Percentiles rank a stretch among this genome's conserved stretches.
Conservation (phyloP, 2,329 filamentous ascomycete species). For the Emericellopsis cladophorae region DNA sequence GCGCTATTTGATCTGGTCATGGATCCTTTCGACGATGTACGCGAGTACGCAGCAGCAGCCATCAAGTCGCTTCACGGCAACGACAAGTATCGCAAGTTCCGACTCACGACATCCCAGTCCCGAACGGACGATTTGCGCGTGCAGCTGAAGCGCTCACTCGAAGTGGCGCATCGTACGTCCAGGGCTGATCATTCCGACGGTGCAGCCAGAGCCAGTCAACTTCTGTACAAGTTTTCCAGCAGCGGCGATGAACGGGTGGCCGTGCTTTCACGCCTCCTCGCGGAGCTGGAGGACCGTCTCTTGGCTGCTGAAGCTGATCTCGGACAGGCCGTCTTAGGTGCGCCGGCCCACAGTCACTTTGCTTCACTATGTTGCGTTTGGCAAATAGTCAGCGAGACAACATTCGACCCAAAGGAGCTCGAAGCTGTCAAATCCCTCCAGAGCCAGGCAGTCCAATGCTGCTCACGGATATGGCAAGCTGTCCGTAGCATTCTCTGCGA, state of each 20-base stretch:
- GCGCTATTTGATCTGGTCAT: conserved; percentile 67
- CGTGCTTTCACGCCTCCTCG: conserved; percentile 45
- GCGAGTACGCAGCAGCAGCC: conserved; percentile 41
- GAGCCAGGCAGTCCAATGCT: conserved; percentile 42
- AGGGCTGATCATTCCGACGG: conserved; percentile 90
- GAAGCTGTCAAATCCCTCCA: conserved; percentile 29
- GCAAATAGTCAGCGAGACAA: conserved; percentile 31
- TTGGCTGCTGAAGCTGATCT: conserved; percentile 51
- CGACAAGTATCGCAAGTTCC: conserved; percentile 13
- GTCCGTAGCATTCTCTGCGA: conserved; percentile 75
- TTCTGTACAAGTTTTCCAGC: conserved; percentile 49
- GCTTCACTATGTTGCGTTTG: conserved; percentile 49
- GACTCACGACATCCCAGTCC: conserved; percentile 3
- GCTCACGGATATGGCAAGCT: conserved; percentile 61
- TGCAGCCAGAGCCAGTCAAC: conserved; percentile 62
- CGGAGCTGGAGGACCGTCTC: conserved; percentile 52
- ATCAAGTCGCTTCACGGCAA: conserved; percentile 35
- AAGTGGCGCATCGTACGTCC: conserved; percentile 55
- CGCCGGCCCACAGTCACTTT: conserved; percentile 58
- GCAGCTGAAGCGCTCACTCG: conserved; percentile 40
- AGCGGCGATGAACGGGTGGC: conserved; percentile 26
- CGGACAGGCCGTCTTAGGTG: conserved; percentile 49
- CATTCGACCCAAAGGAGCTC: conserved; percentile 23
- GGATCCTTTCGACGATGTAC: conserved; percentile 88
- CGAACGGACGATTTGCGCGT: conserved; percentile 22